These are phyloP conservation scores for Cryptococcus depauperatus DNA, from an alignment of 1,284 basidiomycete species.

Conservation along the genomic window DNA sequence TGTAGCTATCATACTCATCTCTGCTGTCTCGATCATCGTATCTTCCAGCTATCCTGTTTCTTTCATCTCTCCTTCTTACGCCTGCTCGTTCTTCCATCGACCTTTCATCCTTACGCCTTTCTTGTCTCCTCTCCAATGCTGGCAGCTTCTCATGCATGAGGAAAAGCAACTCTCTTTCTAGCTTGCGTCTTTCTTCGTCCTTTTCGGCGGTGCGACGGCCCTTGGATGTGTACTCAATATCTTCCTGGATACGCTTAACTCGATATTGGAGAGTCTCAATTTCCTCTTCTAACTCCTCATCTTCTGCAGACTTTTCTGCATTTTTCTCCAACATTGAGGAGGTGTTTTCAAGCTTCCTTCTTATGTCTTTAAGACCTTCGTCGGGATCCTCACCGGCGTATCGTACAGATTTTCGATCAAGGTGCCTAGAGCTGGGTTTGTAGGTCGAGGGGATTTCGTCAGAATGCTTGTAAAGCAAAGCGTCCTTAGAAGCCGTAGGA, in stretches of 20 bases:
- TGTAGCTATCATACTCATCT: conserved; percentile 32
- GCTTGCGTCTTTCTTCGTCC: conserved; percentile 74
- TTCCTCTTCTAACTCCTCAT: conserved; percentile 82
- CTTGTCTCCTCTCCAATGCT: conserved; percentile 76
- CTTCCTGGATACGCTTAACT: conserved; percentile 82
- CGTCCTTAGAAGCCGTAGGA: conserved; percentile 64
- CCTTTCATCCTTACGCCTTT: conserved; percentile 67
- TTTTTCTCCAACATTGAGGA: conserved; percentile 72
- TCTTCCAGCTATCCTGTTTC: conserved; percentile 71
- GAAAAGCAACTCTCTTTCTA: conserved; percentile 80
- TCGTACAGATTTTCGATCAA: conserved; percentile 77
- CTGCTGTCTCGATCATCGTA: conserved; percentile 49
- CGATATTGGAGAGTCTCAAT: conserved; percentile 79
- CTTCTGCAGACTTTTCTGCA: conserved; percentile 62
- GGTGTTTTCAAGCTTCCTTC: conserved; percentile 73
- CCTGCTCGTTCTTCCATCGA: conserved; percentile 71
- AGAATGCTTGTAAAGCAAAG: conserved; percentile 86
- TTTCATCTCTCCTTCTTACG: conserved; percentile 68
- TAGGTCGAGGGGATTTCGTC: conserved; percentile 59
- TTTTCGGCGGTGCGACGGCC: conserved; percentile 66
- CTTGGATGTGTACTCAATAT: conserved; percentile 80
- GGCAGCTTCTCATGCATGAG: conserved; percentile 89
- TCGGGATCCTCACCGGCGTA: conserved; percentile 63
- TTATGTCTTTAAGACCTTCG: conserved; percentile 73
- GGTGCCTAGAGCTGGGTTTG: conserved; percentile 75